phyloP scores from a whole-genome alignment of 768 basidiomycete genomes.

The Crucibulum laeve region DNA sequence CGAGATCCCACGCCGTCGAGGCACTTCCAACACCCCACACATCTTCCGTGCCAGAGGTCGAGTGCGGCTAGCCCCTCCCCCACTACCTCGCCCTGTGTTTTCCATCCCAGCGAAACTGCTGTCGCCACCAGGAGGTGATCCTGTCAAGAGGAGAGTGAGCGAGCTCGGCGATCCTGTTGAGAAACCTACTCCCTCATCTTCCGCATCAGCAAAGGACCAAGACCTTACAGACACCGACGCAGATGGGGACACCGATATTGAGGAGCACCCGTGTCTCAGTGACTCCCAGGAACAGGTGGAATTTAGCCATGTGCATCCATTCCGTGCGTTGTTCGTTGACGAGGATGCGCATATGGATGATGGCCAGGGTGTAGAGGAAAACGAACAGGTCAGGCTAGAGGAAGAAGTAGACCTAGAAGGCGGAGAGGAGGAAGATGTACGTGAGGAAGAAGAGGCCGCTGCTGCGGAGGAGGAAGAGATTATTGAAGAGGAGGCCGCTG shows the following conservation, averaged over 20 bases:
- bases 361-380: no score
- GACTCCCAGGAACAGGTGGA: no score
- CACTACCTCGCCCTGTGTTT: conserved; percentile 17
- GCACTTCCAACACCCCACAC: conserved; percentile 56
- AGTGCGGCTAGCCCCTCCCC: conserved; percentile 27
- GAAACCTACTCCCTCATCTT: no score
- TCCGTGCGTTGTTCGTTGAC: conserved; percentile 11
- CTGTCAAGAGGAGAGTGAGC: no score
- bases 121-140: background rate
- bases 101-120: background rate
- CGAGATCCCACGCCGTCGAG: conserved; percentile 48
- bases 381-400: no score
- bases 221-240: conserved; percentile 13
- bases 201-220: background rate
- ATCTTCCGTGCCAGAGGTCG: conserved; percentile 53
- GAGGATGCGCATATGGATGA: conserved; percentile 15
- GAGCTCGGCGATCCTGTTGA: no score
- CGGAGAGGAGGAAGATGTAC: conserved; percentile 10
- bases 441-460: conserved; percentile 11
- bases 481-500: no score
- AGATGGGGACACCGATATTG: conserved; percentile 17
- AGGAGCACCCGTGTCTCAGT: conserved; percentile 12
- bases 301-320: conserved; percentile 15
- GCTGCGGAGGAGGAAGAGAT: no score
- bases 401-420: conserved; percentile 11